Evolutionary conservation across 1,139 yeast genomes (phyloP), one percentile per base, ranked within the genome.

Genomic region (Arxiozyma bovina): DNA sequence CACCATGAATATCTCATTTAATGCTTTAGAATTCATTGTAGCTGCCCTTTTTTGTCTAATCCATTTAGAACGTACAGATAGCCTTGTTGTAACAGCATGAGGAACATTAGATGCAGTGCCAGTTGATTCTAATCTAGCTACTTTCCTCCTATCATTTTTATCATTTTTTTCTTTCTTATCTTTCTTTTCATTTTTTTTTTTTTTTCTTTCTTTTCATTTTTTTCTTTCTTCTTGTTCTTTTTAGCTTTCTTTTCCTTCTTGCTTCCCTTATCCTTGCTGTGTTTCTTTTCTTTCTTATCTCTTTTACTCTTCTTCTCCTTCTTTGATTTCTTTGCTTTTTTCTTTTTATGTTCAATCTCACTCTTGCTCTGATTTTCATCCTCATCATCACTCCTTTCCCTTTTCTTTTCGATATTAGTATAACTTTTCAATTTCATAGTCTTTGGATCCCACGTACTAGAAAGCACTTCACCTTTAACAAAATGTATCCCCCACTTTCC

Each of bases 1-100:
- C 50, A 88, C 81, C 98, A 91, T 91, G 68, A 91, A 87, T 56
- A 91, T 91, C 70, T 91, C 98, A 63, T 88, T 89, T 58, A 91
- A 78, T 25, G 96, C 90, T 67, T 88, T 84, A 17, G 86, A 78
- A 68, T 91, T 97, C 83, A 86, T 81, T 0, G 91, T 90, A 1
- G 97, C 90, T 8, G 96, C 95, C 63, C 93, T 78, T 68, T 91
- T 91, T 66, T 89, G 96, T 60, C 79, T 84, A 55, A 91, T 90
- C 84, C 89, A 90, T 67, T 81, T 83, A 20, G 96, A 84, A 65
- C 98, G 79, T 2, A 86, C 87, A 0, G 95, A 86, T 52, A 86
- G 73, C 65, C 95, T 78, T 1, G 89, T 82, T 6, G 83, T 73
- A 9, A 82, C 74, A 1, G 73, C 72, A 12, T 74, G 73, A 7